Base-by-base conservation (phyloP, 352 stramenopile genomes). In the Globisporangium takayamanum region DNA sequence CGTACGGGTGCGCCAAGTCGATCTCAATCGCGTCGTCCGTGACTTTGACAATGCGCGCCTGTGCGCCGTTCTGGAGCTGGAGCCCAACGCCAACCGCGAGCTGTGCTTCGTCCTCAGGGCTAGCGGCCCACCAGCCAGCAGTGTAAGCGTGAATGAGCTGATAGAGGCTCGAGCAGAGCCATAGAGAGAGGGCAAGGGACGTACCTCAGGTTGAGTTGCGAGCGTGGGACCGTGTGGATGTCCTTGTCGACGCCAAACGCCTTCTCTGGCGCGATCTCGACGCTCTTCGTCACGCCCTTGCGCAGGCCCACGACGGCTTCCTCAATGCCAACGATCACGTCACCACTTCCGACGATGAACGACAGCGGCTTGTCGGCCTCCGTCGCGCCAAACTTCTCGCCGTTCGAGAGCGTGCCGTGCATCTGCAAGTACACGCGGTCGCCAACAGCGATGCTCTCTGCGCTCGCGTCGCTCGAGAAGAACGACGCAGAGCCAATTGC, bases 361-460 rank as follows among this genome's bases (percentile, higher is more conserved):
- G 76, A 71, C 4, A 91, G 66, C 20, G 82, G 80, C 15, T 67
- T 58, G n/a, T 66, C 72, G 4, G 71, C 59, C 36, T 78, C 68
- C 3, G 73, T 88, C 63, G 75, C 62, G 14, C 78, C 78, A 51
- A 92, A 78, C 15, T 69, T 36, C 46, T 88, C 68, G 55, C 84
- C 84, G 47, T 72, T 84, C 16, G 71, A 76, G 20, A 91, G 66
- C 53, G 70, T 78, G 20, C 84, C 84, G 26, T 75, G 67, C 69
- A 92, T 87, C 55, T 83, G 67, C 20, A 94, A 55, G 28, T 67
- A 71, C 57, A 94, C 82, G 58, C 83, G 79, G 65, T 94, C 84
- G 22, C 84, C 84, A 39, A 86, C 42, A 12, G 63, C 67, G 16
- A 91, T 61, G 0, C 65, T 60, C 25, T 53, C 20, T 15, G 15